These are phyloP conservation scores for Pestalotiopsis sp. DNA, from an alignment of 2,329 filamentous ascomycete species.

Conservation along the genomic window DNA sequence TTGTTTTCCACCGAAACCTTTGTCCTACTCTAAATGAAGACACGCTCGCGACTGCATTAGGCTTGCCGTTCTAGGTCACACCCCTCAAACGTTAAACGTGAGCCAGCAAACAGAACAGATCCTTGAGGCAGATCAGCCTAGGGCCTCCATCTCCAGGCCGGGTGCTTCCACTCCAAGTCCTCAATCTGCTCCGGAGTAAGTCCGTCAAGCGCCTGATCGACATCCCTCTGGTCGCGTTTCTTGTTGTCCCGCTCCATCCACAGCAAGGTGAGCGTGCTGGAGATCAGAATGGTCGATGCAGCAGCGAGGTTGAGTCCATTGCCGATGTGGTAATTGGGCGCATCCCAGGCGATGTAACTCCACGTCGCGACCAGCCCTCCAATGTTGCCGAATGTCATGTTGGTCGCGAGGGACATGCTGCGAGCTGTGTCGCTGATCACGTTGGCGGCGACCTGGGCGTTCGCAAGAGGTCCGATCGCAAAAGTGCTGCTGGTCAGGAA, in stretches of 20 bases:
- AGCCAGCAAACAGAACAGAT: neutral
- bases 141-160: slow-evolving; percentile 3
- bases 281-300: slow-evolving; percentile 51
- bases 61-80: neutral
- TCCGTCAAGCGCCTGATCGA: neutral
- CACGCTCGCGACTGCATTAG: too few species aligned
- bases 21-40: too few species aligned
- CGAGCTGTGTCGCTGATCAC: slow-evolving; percentile 73
- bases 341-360: slow-evolving; percentile 67
- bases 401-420: slow-evolving; percentile 66
- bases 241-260: slow-evolving; percentile 13
- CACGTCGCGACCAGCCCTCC: slow-evolving; percentile 69
- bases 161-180: slow-evolving; percentile 4
- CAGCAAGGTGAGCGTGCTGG: slow-evolving; percentile 23
- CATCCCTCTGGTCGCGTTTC: neutral
- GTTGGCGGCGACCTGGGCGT: slow-evolving; percentile 70
- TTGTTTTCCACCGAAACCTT: too few species aligned
- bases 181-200: slow-evolving; percentile 1
- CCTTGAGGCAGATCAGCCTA: neutral
- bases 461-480: slow-evolving; percentile 64
- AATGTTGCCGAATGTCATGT: slow-evolving; percentile 75
- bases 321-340: slow-evolving; percentile 68
- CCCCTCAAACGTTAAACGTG: neutral
- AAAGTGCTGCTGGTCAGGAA: slow-evolving; percentile 68
- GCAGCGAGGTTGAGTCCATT: slow-evolving; percentile 71